Conservation (phyloP, 2,329 filamentous ascomycete genomes). For the Aureobasidium uvarum region DNA sequence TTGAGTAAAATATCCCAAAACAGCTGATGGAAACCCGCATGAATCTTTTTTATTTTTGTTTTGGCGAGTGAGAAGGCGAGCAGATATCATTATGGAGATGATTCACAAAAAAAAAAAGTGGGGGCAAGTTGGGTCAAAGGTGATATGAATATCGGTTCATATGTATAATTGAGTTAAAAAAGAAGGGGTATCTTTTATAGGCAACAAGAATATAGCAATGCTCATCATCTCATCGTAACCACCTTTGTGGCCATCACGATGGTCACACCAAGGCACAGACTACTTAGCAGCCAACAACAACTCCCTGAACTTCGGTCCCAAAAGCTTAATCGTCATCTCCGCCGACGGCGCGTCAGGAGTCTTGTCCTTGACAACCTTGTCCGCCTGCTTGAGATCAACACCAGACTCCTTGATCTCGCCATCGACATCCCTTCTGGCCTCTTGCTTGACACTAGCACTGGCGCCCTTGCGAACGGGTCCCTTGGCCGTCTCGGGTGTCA, state of each 20-base stretch:
- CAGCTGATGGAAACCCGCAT: too few species aligned
- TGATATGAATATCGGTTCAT: too few species aligned
- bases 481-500: conserved; percentile 58
- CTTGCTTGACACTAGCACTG: conserved; percentile 40
- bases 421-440: conserved; percentile 39
- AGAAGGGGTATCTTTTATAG: too few species aligned
- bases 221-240: too few species aligned
- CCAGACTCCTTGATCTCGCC: conserved; percentile 34
- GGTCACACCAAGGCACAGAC: background rate
- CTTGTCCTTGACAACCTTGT: conserved; percentile 36
- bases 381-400: conserved; percentile 34
- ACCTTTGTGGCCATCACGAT: too few species aligned
- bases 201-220: background rate
- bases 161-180: too few species aligned
- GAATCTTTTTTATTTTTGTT: too few species aligned
- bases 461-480: conserved; percentile 53
- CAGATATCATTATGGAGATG: too few species aligned
- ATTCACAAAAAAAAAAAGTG: too few species aligned
- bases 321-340: conserved; percentile 36
- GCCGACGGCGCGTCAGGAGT: conserved; percentile 37
- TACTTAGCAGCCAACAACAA: conserved; percentile 30
- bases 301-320: conserved; percentile 39
- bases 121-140: too few species aligned
- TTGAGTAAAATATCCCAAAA: too few species aligned
- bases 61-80: too few species aligned